Evolutionary conservation across 2,329 filamentous ascomycete genomes (phyloP).

Genomic region (Ophiostoma quercus): DNA sequence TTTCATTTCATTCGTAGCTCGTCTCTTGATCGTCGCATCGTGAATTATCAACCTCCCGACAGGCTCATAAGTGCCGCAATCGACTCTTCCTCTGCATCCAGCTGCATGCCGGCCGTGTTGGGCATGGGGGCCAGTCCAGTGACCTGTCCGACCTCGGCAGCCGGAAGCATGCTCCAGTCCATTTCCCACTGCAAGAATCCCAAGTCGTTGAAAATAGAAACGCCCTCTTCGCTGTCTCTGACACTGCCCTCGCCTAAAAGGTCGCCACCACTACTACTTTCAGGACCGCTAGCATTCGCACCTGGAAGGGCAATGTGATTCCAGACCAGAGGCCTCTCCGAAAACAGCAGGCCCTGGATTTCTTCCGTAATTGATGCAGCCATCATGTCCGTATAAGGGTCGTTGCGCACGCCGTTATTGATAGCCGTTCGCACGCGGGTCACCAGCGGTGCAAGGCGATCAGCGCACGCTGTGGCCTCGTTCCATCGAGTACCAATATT

Average conservation of each 20-base stretch:
- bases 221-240: not conserved
- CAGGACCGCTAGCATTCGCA: not conserved
- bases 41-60: not conserved
- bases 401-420: not conserved
- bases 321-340: not conserved
- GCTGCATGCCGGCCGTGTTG: not conserved
- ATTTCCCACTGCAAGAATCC: not conserved
- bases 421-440: not conserved
- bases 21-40: too few relatives aligned
- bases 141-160: not conserved
- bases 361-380: not conserved
- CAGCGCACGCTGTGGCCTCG: not conserved
- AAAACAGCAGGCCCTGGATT: not conserved
- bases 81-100: not conserved
- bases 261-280: not conserved
- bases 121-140: not conserved
- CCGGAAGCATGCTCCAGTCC: not conserved
- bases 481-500: not conserved
- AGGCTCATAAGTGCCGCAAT: not conserved
- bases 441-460: not conserved
- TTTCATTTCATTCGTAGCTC: not conserved
- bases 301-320: not conserved
- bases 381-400: not conserved
- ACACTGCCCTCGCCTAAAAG: not conserved
- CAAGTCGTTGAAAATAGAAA: not conserved